Base-by-base conservation (phyloP, 306 rosid species). In the Hylodesmum podocarpum region DNA sequence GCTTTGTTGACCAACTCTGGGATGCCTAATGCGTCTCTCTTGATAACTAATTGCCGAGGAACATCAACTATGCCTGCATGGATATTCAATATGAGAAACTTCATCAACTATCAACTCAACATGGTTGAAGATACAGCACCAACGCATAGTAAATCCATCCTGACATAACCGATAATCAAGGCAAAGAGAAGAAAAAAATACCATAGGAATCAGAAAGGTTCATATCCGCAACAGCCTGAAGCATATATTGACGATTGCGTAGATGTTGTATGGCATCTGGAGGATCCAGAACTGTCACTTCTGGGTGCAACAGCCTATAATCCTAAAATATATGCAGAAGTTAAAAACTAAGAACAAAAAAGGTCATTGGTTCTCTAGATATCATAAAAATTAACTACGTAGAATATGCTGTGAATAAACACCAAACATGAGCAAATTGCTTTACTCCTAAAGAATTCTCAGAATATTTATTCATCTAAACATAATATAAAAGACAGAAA, bases 221-320 rank as follows among this genome's bases (percentile, higher is more conserved):
- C 89, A 93, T 83, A 72, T 93, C 98, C 27, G 97, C 97, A 75
- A 93, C 98, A 49, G 98, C 98, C 83, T 93, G 97, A 53, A 91
- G 98, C 98, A 93, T 93, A 82, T 84, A 89, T 41, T 93, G 98
- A 61, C 98, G 93, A 72, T 76, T 91, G 70, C 84, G 97, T 75
- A 91, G 70, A 80, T 83, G 93, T 61, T 88, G 96, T 79, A 93
- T 93, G 78, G 96, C 93, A 86, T 93, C 98, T 15, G 98, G 98
- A 81, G 98, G 98, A 87, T 93, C 98, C 77, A 93, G 89, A 75
- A 93, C 93, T 16, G 96, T 91, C 37, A 93, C 98, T 69, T 93
- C 98, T 31, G 97, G 98, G 72, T 93, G 93, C 59, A 91, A 82
- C 70, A 41, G 87, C 82, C 98, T 78, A 47, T 93, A 93, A 58